Evolutionary conservation across 164 flowering plant species (phyloP), one percentile per base, ranked within the genome.

Genomic region (Berberis vulgaris): DNA sequence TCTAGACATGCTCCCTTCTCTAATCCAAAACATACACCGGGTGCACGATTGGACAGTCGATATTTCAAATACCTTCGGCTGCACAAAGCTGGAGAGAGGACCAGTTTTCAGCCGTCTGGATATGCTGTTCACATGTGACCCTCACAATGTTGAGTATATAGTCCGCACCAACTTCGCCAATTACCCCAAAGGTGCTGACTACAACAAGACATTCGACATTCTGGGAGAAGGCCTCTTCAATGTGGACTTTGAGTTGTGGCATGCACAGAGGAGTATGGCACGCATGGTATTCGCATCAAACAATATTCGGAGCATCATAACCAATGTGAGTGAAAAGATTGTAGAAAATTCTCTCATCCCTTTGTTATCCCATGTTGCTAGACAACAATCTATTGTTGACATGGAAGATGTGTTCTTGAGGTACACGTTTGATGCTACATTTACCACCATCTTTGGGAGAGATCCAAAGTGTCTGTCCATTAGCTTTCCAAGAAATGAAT

Each of bases 141-240:
- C 56, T 4, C 56, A 45, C 8, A 62, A 62, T 41, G 41, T 53
- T 5, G 65, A 63, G 57, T 42, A 63, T 41, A 63, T 53, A 4
- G 10, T 6, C 9, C 12, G 56, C n/a, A 53, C 65, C 39, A 63
- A 63, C 56, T 49, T 49, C 41, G 8, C 45, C 38, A 62, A 62
- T 44, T 63, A 5, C 58, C 57, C 65, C 1, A 63, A 63, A 63
- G 65, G 65, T 10, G 2, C 56, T 1, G 57, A 63, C 49, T 63
- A 52, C 57, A 50, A 9, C 4, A 6, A 43, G 47, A 52, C 65
- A 4, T 62, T 63, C 65, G 65, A 63, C 4, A 41, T 63, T 42
- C 57, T 63, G 4, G 65, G 65, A n/a, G 58, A 63, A 9, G 65
- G 57, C 1, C 57, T 63, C 47, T 63, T 52, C 57, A 63, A 63